Base-by-base conservation (phyloP, 495 filamentous ascomycete species). In the Amniculicola lignicola region DNA sequence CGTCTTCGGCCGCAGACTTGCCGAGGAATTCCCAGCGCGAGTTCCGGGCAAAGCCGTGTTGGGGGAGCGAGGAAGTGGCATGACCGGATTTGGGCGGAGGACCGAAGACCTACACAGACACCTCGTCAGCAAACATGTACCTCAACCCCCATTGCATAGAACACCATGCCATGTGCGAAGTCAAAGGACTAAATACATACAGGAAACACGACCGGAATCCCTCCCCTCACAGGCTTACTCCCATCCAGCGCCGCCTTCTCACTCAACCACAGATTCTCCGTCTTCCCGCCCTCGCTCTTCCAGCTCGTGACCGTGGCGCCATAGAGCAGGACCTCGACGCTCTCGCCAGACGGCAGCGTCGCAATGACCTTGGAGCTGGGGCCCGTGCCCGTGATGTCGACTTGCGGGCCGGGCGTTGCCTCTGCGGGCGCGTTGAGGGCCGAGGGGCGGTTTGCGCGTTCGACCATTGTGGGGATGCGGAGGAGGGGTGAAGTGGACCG, bases 31-130 rank as follows among this genome's bases (percentile, higher is more conserved):
- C 84, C 84, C 83, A 88, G 40, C 73, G 77, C 40, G 85, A 87
- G 58, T 81, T 91, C 47, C 94, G 89, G 21, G 94, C 94, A 72
- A 99, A 96, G 60, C 94, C 94, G 73, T 99, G 94, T 71, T 96
- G 92, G 11, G 92, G 86, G 14, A 99, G 84, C 22, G 75, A 67
- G 25, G 78, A 79, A 24, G 88, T 90, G 5, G 83, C 77, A 41
- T 87, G 81, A 68, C 89, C 80, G 18, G 38, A 37, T 57, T 82
- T 69, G 28, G 85, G 83, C 9, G 89, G 79, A 36, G 87, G 88
- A 28, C 93, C 93, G 70, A 98, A 98, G 66, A 94, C 87, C 90
- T 96, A 57, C 21, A n/a, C n/a, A 22, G 52, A 33, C 28, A 14
- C 2, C 40, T 23, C 12, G 23, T 52, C 11, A 29, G 22, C 49